Conservation (phyloP, 768 basidiomycete genomes). For the Tricholoma sp. region DNA sequence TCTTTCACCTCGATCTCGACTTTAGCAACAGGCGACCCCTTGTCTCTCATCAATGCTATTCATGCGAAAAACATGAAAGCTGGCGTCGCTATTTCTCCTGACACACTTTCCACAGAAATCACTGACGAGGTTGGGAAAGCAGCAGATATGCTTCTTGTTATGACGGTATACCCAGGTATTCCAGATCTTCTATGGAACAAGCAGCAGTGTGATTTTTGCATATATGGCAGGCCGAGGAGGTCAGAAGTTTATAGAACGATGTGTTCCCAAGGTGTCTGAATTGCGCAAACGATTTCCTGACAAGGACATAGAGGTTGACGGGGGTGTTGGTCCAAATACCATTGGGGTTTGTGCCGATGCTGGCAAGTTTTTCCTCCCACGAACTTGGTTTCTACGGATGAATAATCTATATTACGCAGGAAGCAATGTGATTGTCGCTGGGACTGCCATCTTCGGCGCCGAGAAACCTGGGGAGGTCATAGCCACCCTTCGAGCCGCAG, state of each 20-base stretch:
- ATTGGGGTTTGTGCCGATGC: conserved; percentile 86
- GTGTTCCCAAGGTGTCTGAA: conserved; percentile 89
- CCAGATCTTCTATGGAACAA: background rate
- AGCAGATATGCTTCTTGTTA: conserved; percentile 94
- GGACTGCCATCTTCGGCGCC: conserved; percentile 90
- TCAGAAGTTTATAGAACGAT: conserved; percentile 92
- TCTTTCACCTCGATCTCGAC: background rate
- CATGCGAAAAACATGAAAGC: conserved; percentile 86
- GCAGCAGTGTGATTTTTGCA: background rate
- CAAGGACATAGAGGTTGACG: conserved; percentile 98
- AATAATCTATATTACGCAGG: conserved; percentile 40
- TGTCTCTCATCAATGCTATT: conserved; percentile 76
- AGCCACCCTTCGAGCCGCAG: conserved; percentile 57
- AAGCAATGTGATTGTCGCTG: conserved; percentile 97
- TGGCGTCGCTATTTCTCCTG: conserved; percentile 95
- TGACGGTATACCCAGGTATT: conserved; percentile 93
- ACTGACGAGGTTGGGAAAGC: conserved; percentile 77
- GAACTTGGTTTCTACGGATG: background rate
- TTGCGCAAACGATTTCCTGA: conserved; percentile 86
- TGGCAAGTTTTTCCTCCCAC: conserved; percentile 38
- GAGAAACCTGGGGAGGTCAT: conserved; percentile 79
- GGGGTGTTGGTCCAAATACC: conserved; percentile 92
- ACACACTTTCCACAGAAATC: conserved; percentile 85
- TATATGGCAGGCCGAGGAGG: conserved; percentile 71
- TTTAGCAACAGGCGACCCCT: conserved; percentile 48